Base-by-base conservation (phyloP, 192 early-diverging fungal genomes). In the Chytriomyces hyalinus region DNA sequence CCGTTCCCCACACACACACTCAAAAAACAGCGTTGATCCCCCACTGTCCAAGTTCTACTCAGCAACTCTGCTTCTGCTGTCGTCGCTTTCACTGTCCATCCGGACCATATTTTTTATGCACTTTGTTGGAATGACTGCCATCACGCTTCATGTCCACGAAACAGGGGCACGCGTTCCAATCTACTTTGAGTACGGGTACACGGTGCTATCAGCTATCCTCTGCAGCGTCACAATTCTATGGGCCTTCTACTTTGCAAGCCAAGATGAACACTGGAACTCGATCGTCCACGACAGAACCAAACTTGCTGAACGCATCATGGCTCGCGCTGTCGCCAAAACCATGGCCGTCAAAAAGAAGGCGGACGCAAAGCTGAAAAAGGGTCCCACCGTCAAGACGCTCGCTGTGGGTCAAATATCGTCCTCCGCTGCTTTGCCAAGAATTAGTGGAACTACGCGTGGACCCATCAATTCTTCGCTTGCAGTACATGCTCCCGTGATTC, bases 61-160 rank as follows among this genome's bases (percentile, higher is more conserved):
- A 48, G 24, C 48, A 9, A 10, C 24, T 11, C 67, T 68, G 10
- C 67, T 68, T 3, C n/a, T 68, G 10, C 36, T 68, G 9, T 68
- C 67, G 10, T 28, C 67, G 11, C 43, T 68, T 15, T 68, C 67
- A 6, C n/a, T 43, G 8, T 68, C 67, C 44, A 49, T 68, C 24
- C 67, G 67, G 20, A 46, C 67, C n/a, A 68, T 68, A 47, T 68
- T 68, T 24, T 68, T 68, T 68, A 68, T 68, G 67, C 67, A 68
- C 49, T 68, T 68, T 49, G 67, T 68, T 10, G 67, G 67, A 45
- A 68, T 68, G 67, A 68, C 67, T 10, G 67, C 67, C 13, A 24
- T 68, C 49, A 68, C 67, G 13, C 46, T 49, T 17, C 24, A 68
- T 24, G n/a, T 68, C 45, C 11, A 11, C 15, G 24, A 13, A 4